Percentiles rank a stretch among this genome's conserved stretches.
These are phyloP conservation scores for Pelargonium fulgidum DNA, from an alignment of 441 rosid species.

Conservation along the genomic window DNA sequence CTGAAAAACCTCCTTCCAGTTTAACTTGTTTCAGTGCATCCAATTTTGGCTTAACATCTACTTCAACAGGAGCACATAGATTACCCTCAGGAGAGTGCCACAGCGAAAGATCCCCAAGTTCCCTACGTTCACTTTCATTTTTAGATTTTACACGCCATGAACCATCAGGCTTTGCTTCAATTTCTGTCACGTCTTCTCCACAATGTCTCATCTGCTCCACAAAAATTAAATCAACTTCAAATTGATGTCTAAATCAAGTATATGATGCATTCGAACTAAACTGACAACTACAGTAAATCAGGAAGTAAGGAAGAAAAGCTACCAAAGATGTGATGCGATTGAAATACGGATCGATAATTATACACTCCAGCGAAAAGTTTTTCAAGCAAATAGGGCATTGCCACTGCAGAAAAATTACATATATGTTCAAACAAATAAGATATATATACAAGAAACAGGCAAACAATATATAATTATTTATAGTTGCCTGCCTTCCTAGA, in stretches of 20 bases:
- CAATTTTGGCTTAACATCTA: constrained; percentile 39
- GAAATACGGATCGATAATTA: constrained; percentile 89
- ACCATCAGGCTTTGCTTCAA: constrained; percentile 95
- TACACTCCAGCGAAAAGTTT: constrained; percentile 80
- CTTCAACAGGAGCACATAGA: constrained; percentile 33
- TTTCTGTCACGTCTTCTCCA: constrained; percentile 80
- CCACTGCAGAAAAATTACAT: constrained; percentile 61
- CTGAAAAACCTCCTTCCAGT: constrained; percentile 82
- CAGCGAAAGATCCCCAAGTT: constrained; percentile 66
- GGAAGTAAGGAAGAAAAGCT: constrained; percentile 16
- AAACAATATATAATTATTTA: constrained; percentile 4
- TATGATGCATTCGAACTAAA: not conserved
- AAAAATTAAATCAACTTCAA: constrained; percentile 12
- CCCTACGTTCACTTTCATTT: constrained; percentile 69
- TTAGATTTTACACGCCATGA: constrained; percentile 90
- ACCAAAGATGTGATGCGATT: constrained; percentile 85
- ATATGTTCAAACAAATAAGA: constrained; percentile 17
- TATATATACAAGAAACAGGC: constrained; percentile 10
- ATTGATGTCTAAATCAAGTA: not conserved
- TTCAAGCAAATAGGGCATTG: constrained; percentile 93
- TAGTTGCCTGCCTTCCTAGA: constrained; percentile 78
- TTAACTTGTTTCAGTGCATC: constrained; percentile 51
- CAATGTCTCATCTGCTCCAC: constrained; percentile 68
- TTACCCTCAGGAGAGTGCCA: constrained; percentile 87
- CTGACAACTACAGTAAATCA: constrained; percentile 3